Conservation (phyloP, 1,284 basidiomycete genomes). For the Sanghuangporus weigelae region DNA sequence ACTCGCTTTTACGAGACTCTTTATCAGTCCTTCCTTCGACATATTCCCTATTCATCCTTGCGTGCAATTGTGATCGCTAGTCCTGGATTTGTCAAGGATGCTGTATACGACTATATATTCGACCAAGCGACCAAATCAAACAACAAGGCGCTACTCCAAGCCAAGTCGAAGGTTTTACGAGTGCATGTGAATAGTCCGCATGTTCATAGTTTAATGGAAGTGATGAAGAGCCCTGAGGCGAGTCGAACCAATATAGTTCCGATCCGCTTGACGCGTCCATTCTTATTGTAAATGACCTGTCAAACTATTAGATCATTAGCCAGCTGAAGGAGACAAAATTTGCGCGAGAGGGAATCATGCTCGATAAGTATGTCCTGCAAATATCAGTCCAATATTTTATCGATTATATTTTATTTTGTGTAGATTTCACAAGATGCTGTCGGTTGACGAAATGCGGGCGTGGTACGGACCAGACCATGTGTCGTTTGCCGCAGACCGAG, state of each 20-base stretch:
- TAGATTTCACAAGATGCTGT: slow-evolving; percentile 97
- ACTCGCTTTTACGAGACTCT: slow-evolving; percentile 79
- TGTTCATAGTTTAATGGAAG: slow-evolving; percentile 93
- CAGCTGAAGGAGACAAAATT: slow-evolving; percentile 98
- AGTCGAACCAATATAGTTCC: slow-evolving; percentile 17
- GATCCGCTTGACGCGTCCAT: background rate
- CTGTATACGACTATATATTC: slow-evolving; percentile 83
- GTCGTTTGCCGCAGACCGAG: slow-evolving; percentile 83
- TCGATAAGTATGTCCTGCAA: slow-evolving; percentile 65
- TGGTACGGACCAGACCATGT: slow-evolving; percentile 99
- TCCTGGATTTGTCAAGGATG: slow-evolving; percentile 93
- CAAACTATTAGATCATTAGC: slow-evolving; percentile 45
- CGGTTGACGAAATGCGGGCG: slow-evolving; percentile 89
- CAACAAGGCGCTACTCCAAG: slow-evolving; percentile 78
- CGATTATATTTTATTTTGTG: slow-evolving; percentile 2
- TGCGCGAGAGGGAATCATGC: slow-evolving; percentile 85
- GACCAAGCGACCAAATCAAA: slow-evolving; percentile 75
- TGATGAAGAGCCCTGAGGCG: slow-evolving; percentile 91
- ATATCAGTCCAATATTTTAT: background rate
- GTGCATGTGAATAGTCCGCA: slow-evolving; percentile 93
- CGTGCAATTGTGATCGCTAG: slow-evolving; percentile 94
- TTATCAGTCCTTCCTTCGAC: slow-evolving; percentile 84
- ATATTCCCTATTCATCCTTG: slow-evolving; percentile 81
- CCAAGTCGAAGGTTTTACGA: slow-evolving; percentile 81
- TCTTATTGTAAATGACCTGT: slow-evolving; percentile 1